phyloP scores from a whole-genome alignment of 2,329 filamentous ascomycete genomes.

The Aspergillus sp. region DNA sequence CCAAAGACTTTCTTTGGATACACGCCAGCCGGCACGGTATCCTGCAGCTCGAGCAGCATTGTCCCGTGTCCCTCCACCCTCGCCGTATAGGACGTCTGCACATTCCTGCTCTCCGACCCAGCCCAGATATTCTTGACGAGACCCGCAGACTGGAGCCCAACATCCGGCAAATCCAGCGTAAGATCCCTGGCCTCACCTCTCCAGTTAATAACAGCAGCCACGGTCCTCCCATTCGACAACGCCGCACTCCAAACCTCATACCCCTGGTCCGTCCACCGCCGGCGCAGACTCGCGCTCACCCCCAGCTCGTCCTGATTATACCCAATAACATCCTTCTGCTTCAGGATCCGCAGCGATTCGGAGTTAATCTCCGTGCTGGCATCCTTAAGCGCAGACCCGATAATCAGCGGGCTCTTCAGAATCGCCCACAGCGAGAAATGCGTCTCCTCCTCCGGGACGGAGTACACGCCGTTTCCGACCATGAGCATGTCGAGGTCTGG shows the following conservation, averaged over 20 bases:
- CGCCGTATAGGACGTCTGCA: conserved; percentile 26
- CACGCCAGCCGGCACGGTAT: conserved; percentile 19
- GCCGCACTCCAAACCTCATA: conserved; percentile 54
- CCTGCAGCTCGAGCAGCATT: conserved; percentile 28
- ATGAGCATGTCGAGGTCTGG: conserved; percentile 55
- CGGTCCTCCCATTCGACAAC: conserved; percentile 43
- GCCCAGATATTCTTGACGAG: conserved; percentile 30
- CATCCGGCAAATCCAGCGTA: conserved; percentile 41
- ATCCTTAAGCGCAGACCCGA: conserved; percentile 45
- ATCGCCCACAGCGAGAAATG: conserved; percentile 55
- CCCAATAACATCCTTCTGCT: conserved; percentile 54
- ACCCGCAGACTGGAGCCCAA: conserved; percentile 41
- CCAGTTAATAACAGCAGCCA: conserved; percentile 53
- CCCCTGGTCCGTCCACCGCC: conserved; percentile 48
- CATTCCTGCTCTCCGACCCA: conserved; percentile 11
- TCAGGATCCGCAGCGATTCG: conserved; percentile 43
- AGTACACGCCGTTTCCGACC: conserved; percentile 48
- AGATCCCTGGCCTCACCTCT: conserved; percentile 43
- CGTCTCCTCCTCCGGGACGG: conserved; percentile 48
- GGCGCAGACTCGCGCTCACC: conserved; percentile 50
- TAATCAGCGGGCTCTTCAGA: conserved; percentile 50
- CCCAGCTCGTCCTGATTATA: conserved; percentile 58
- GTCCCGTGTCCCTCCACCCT: conserved; percentile 28
- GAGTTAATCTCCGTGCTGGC: conserved; percentile 31
- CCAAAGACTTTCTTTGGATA: conserved; percentile 21